phyloP scores from a whole-genome alignment of 345 rosid species.

The Moricandia moricandioides region DNA sequence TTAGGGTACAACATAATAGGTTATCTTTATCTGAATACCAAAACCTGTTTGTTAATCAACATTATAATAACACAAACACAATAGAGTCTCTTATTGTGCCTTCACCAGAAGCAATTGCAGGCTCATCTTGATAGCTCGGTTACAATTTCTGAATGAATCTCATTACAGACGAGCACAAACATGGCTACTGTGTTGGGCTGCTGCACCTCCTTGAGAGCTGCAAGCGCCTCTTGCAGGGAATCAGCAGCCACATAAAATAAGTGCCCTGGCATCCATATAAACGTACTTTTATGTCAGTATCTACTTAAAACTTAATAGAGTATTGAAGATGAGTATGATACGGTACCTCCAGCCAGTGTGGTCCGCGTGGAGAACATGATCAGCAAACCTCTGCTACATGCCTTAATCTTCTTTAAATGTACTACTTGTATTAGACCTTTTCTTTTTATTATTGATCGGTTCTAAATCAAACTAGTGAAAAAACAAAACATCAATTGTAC shows the following conservation, averaged over 20 bases:
- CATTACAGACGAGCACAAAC: conserved; percentile 42
- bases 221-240: conserved; percentile 78
- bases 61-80: neutral
- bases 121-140: too few species aligned
- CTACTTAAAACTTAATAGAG: neutral
- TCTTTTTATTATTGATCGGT: neutral
- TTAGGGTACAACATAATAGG: neutral
- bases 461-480: neutral
- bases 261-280: conserved; percentile 56
- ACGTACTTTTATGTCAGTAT: neutral
- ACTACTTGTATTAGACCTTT: neutral
- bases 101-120: too few species aligned
- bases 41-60: neutral
- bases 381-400: conserved; percentile 58
- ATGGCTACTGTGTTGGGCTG: conserved; percentile 63
- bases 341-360: conserved; percentile 90
- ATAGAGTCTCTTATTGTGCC: too few species aligned
- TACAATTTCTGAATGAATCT: conserved; percentile 18
- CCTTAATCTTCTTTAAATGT: neutral
- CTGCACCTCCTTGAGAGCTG: conserved; percentile 79
- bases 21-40: neutral
- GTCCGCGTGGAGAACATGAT: conserved; percentile 66
- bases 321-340: neutral
- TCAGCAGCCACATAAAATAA: conserved; percentile 87
- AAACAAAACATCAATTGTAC: neutral